Evolutionary conservation across 2,329 filamentous ascomycete species (phyloP).

Genomic region (Cordyceps fumosorosea): DNA sequence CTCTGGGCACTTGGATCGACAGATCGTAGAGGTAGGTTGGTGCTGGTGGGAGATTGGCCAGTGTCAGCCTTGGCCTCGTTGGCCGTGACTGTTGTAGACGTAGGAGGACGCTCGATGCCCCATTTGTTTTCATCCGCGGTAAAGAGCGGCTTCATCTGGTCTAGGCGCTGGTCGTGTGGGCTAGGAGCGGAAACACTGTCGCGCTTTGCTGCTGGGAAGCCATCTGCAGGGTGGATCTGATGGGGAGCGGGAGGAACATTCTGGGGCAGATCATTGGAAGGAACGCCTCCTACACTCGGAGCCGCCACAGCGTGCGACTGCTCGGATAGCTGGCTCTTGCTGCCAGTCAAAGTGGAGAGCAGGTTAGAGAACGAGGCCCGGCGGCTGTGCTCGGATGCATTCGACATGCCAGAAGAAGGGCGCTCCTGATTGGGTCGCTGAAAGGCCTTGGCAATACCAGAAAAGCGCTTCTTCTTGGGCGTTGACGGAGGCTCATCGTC

Average conservation of each 20-base stretch:
- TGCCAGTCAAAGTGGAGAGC: background rate
- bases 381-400: background rate
- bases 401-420: slow-evolving; percentile 1
- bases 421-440: slow-evolving; percentile 18
- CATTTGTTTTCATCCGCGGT: background rate
- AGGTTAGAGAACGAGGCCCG: slow-evolving; percentile 8
- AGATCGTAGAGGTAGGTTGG: background rate
- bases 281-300: background rate
- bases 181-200: background rate
- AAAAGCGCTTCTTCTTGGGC: slow-evolving; percentile 39
- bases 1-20: background rate
- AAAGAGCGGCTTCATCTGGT: background rate
- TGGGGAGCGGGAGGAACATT: background rate
- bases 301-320: background rate
- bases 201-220: background rate
- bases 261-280: background rate
- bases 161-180: background rate
- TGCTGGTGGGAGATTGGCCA: background rate
- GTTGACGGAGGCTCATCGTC: background rate
- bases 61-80: background rate
- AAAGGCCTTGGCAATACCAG: slow-evolving; percentile 28
- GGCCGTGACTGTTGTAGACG: background rate
- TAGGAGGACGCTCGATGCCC: background rate
- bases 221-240: background rate
- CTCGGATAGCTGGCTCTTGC: background rate